A percentile compares a stretch with the other conserved stretches of the same genome.
These are phyloP conservation scores for Candida stauntonica DNA, from an alignment of 805 yeast genomes.

Conservation along the genomic window DNA sequence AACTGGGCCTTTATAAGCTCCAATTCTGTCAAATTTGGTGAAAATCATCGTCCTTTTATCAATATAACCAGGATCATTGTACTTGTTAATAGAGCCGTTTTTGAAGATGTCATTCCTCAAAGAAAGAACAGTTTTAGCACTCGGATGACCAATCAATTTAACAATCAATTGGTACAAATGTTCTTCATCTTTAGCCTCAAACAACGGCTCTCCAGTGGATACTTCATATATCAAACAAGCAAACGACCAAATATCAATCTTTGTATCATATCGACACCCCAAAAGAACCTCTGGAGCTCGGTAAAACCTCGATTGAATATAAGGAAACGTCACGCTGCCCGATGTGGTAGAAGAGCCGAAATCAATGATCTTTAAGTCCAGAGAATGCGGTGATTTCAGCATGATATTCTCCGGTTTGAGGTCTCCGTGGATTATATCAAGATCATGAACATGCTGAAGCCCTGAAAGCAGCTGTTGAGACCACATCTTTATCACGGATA, in stretches of 20 bases:
- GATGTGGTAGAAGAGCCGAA: constrained; percentile 68
- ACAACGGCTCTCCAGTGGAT: constrained; percentile 81
- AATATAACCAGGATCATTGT: constrained; percentile 11
- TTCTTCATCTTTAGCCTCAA: constrained; percentile 79
- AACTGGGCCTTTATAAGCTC: constrained; percentile 23
- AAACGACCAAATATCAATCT: constrained; percentile 90
- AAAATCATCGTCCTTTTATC: constrained; percentile 33
- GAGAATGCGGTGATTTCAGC: constrained; percentile 40
- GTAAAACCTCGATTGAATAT: constrained; percentile 78
- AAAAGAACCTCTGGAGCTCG: constrained; percentile 75
- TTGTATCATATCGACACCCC: constrained; percentile 69
- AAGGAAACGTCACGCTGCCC: constrained; percentile 69
- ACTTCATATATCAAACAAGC: constrained; percentile 85
- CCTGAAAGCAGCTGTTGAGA: constrained; percentile 56
- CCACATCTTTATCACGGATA: constrained; percentile 39
- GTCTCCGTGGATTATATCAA: constrained; percentile 73
- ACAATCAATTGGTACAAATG: constrained; percentile 73
- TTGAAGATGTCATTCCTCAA: constrained; percentile 36
- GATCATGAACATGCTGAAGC: constrained; percentile 51
- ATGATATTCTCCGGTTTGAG: constrained; percentile 82
- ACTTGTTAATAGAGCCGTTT: constrained; percentile 33
- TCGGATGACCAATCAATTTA: constrained; percentile 83
- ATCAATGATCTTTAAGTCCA: constrained; percentile 67
- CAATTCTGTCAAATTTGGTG: constrained; percentile 30
- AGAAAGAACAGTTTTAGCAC: constrained; percentile 32